Conservation (phyloP, 2,329 filamentous ascomycete species). For the Cladosporium sp. region DNA sequence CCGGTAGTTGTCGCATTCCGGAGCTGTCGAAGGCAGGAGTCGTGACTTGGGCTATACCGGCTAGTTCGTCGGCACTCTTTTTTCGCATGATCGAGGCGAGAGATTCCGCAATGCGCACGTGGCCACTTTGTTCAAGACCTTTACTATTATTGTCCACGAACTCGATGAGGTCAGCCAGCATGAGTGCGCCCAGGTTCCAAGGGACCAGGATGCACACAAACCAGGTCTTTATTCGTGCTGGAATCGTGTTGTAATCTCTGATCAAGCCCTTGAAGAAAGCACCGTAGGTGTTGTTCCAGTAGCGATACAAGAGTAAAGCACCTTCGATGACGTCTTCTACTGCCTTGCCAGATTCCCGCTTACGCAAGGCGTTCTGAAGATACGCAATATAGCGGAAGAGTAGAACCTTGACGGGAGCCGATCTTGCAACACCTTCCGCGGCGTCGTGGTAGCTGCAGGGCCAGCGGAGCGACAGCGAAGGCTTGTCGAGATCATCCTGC, state of each 20-base stretch:
- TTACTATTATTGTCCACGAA: background rate
- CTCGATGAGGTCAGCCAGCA: background rate
- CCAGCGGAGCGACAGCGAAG: background rate
- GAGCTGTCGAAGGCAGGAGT: background rate
- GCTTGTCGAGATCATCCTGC: constrained; percentile 1
- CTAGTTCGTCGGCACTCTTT: background rate
- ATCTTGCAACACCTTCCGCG: background rate
- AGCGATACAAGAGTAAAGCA: background rate
- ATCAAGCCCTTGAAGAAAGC: constrained; percentile 1
- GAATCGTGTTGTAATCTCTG: background rate
- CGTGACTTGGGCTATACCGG: background rate
- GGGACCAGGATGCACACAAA: constrained; percentile 5
- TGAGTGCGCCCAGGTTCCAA: background rate
- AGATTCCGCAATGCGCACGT: background rate
- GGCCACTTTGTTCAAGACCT: background rate
- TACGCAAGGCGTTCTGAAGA: background rate
- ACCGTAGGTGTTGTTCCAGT: background rate
- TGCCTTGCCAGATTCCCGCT: background rate
- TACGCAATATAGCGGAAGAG: constrained; percentile 5
- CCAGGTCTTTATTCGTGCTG: constrained; percentile 4
- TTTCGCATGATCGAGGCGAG: background rate
- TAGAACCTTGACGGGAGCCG: background rate
- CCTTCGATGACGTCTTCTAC: constrained; percentile 2
- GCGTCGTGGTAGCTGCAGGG: background rate
- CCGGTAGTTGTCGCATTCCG: background rate